These are phyloP conservation scores for Auriscalpium microsporum DNA, from an alignment of 768 basidiomycete genomes.

Conservation along the genomic window DNA sequence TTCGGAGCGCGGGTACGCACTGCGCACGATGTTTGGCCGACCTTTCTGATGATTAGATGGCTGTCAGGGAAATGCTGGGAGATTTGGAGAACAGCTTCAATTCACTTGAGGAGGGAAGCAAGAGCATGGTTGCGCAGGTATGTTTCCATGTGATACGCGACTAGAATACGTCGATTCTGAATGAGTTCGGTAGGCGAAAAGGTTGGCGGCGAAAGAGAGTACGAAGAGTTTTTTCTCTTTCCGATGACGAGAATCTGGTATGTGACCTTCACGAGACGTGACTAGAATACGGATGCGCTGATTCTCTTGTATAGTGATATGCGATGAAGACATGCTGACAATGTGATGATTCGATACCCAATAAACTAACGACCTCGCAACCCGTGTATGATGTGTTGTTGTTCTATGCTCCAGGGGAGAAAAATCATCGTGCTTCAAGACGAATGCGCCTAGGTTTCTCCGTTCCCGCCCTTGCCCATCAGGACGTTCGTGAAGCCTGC, in stretches of 20 bases:
- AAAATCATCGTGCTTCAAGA: neutral
- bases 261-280: too few species aligned
- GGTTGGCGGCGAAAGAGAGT: slow-evolving; percentile 51
- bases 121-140: slow-evolving; percentile 58
- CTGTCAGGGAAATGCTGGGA: slow-evolving; percentile 49
- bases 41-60: too few species aligned
- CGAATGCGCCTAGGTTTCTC: slow-evolving; percentile 1
- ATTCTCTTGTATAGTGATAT: too few species aligned
- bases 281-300: too few species aligned
- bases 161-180: neutral
- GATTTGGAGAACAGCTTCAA: slow-evolving; percentile 56
- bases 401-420: neutral
- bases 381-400: neutral
- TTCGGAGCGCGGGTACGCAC: slow-evolving; percentile 52
- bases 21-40: neutral
- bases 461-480: slow-evolving; percentile 20
- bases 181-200: slow-evolving; percentile 37
- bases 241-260: slow-evolving; percentile 15
- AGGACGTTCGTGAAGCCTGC: slow-evolving; percentile 28
- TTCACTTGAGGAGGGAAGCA: slow-evolving; percentile 57
- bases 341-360: neutral
- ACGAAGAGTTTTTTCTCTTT: slow-evolving; percentile 62
- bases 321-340: neutral
- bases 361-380: neutral
- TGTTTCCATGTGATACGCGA: neutral